Evolutionary conservation across 2,329 filamentous ascomycete species (phyloP).

Genomic region (Colletotrichum spaethianum): DNA sequence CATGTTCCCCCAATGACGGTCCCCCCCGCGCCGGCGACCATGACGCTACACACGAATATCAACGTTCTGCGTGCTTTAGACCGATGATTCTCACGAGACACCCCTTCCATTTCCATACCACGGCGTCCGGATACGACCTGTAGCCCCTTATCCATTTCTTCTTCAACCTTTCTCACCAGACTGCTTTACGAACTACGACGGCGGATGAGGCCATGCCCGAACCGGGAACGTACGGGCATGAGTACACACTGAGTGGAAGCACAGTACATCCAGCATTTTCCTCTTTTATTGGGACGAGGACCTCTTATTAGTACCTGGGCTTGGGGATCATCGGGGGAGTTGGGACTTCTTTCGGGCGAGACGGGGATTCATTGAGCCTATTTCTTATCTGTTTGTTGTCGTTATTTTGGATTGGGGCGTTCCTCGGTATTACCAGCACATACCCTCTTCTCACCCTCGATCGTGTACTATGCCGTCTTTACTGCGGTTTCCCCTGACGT

Average conservation of each 20-base stretch:
- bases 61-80: slow-evolving; percentile 46
- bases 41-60: slow-evolving; percentile 30
- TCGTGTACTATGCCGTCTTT: slow-evolving; percentile 15
- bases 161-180: slow-evolving; percentile 22
- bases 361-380: slow-evolving; percentile 20
- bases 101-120: slow-evolving; percentile 35
- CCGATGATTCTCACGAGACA: slow-evolving; percentile 43
- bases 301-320: slow-evolving; percentile 12
- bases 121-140: slow-evolving; percentile 39
- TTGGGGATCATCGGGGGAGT: slow-evolving; percentile 36
- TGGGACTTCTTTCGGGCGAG: slow-evolving; percentile 17
- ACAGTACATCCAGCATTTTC: slow-evolving; percentile 38
- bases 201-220: slow-evolving; percentile 32
- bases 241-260: slow-evolving; percentile 24
- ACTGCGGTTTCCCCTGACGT: slow-evolving; percentile 2
- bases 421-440: slow-evolving; percentile 31
- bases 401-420: slow-evolving; percentile 34
- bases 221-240: slow-evolving; percentile 15
- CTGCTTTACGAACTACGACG: slow-evolving; percentile 21
- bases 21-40: slow-evolving; percentile 16
- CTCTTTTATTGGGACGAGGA: slow-evolving; percentile 2
- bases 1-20: slow-evolving; percentile 74
- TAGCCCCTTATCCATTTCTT: slow-evolving; percentile 18
- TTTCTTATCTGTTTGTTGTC: slow-evolving; percentile 32
- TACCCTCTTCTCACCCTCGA: slow-evolving; percentile 37